Evolutionary conservation across 768 basidiomycete genomes (phyloP).

Genomic region (Podaxis mareebaensis): DNA sequence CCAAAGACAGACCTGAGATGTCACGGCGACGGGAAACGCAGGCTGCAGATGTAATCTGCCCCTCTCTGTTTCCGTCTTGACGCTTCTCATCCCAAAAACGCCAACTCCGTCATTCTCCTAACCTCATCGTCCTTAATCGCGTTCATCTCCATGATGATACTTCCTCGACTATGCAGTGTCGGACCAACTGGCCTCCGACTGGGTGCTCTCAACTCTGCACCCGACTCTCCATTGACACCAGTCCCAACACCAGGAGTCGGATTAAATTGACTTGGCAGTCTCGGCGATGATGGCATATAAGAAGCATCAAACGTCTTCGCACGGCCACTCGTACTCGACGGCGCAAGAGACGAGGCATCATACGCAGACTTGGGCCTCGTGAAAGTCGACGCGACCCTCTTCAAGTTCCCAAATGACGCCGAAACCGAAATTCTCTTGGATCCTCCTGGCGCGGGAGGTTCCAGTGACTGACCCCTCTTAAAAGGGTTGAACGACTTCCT

Average conservation of each 20-base stretch:
- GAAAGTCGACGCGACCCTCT: slow-evolving; percentile 4
- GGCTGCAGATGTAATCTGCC: background rate
- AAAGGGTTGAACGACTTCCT: slow-evolving; percentile 39
- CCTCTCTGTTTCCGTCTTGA: background rate
- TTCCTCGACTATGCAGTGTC: slow-evolving; percentile 58
- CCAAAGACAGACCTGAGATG: background rate
- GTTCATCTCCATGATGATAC: slow-evolving; percentile 52
- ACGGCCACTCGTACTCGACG: slow-evolving; percentile 13
- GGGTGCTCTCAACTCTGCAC: background rate
- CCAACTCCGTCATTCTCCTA: slow-evolving; percentile 69
- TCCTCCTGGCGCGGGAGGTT: slow-evolving; percentile 10
- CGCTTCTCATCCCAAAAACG: slow-evolving; percentile 48
- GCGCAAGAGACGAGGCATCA: slow-evolving; percentile 3
- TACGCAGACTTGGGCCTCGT: slow-evolving; percentile 1
- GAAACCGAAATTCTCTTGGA: background rate
- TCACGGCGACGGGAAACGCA: slow-evolving; percentile 5
- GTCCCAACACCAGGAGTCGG: background rate
- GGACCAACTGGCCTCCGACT: slow-evolving; percentile 33
- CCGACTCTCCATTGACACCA: background rate
- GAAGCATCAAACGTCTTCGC: slow-evolving; percentile 30
- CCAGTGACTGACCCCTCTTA: slow-evolving; percentile 30
- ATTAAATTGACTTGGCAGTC: slow-evolving; percentile 21
- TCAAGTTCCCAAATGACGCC: slow-evolving; percentile 5
- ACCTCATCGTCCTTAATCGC: slow-evolving; percentile 69
- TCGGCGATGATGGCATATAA: slow-evolving; percentile 41